These are phyloP conservation scores for Blastobotrys mokoenaii DNA, from an alignment of 805 yeast genomes.

Conservation along the genomic window DNA sequence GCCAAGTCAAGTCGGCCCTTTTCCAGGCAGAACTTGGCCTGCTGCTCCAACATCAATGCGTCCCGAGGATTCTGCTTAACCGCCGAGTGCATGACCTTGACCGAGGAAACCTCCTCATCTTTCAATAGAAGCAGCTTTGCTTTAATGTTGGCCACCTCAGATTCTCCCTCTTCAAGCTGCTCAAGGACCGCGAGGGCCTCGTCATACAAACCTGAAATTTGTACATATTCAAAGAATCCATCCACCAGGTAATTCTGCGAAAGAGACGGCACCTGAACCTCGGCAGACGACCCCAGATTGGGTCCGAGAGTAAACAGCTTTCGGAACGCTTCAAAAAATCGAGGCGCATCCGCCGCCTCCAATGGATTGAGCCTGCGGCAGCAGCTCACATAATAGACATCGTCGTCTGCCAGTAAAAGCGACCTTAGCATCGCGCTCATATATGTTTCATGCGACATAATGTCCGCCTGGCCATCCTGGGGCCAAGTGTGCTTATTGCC, in stretches of 20 bases:
- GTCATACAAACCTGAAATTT: constrained; percentile 56
- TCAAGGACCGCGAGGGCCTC: constrained; percentile 52
- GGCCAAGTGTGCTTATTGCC: constrained; percentile 28
- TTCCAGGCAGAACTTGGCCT: constrained; percentile 52
- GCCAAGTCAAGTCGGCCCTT: constrained; percentile 52
- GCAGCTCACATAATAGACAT: constrained; percentile 69
- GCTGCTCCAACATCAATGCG: constrained; percentile 51
- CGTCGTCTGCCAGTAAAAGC: constrained; percentile 70
- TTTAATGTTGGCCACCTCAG: constrained; percentile 43
- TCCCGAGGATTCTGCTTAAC: constrained; percentile 41
- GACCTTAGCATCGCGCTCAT: constrained; percentile 69
- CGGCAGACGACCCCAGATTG: constrained; percentile 57
- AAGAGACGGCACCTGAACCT: constrained; percentile 58
- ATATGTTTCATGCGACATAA: constrained; percentile 41
- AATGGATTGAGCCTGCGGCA: constrained; percentile 79
- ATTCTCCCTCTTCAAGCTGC: constrained; percentile 43
- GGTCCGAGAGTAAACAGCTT: constrained; percentile 57
- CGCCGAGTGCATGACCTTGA: constrained; percentile 34
- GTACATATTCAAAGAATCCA: constrained; percentile 56
- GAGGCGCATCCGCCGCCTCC: constrained; percentile 37
- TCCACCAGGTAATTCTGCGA: constrained; percentile 66
- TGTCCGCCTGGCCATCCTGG: constrained; percentile 22
- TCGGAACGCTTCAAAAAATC: constrained; percentile 60
- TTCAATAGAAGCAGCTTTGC: constrained; percentile 34
- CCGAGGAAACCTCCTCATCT: constrained; percentile 42